Evolutionary conservation across 192 early-diverging fungal species (phyloP), one percentile per base, ranked within the genome.

Genomic region (Podila epigama): DNA sequence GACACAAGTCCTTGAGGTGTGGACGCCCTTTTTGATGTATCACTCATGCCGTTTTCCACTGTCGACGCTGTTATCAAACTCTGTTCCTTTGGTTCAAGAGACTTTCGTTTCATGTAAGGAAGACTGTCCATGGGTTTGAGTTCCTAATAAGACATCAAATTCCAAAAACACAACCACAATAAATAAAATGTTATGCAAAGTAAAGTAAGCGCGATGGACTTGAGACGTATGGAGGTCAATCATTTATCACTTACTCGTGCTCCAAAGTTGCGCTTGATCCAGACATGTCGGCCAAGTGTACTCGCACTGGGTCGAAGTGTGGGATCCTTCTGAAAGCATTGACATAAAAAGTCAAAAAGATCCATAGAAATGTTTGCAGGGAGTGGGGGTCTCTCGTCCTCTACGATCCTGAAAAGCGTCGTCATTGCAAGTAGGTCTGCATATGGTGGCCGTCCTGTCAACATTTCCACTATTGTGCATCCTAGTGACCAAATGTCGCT

Each of bases 401-500:
- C 95, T 6, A 97, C 97, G 68, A 99, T 98, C 63, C 91, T 90
- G 81, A 96, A 99, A 20, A 99, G 84, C 7, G 95, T 93, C 5
- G 95, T 88, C 94, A 98, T 94, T 18, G 93, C 86, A 44, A 94
- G 87, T 51, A 97, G 61, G 8, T 90, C 88, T 18, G 89, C 84
- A 79, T 97, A 99, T 4, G 96, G 97, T 25, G 97, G 97, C 52
- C 91, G 89, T 36, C 97, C 97, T 8, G 95, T 95, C 36, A 97
- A 77, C 68, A 99, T 81, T 79, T 99, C 97, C 51, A 99, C 89
- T 18, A 96, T 72, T 0, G 97, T 99, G 69, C 96, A 98, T 35
- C 97, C 97, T 22, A 99, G 81, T 61, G 71, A 92, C 90, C 97
- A 99, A 27, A 99, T 96, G 65, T 99, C 97, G 0, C 96, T 96